These are phyloP conservation scores for Aspergillus leporis DNA, from an alignment of 495 filamentous ascomycete genomes.

Conservation along the genomic window DNA sequence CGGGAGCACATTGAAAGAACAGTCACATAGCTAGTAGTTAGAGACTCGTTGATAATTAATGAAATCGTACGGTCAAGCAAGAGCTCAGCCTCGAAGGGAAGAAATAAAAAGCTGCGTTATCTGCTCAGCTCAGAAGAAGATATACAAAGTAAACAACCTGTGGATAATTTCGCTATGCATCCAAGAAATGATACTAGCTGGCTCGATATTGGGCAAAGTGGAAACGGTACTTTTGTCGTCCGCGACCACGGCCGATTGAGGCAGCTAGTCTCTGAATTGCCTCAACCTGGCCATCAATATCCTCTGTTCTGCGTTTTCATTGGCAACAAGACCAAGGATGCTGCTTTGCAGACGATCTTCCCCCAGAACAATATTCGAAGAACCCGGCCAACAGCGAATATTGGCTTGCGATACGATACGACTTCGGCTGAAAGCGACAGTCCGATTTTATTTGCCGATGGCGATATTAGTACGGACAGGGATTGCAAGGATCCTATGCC, in stretches of 20 bases:
- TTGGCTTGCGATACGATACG: conserved; percentile 22
- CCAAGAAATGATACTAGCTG: too few relatives aligned
- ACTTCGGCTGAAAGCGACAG: conserved; percentile 7
- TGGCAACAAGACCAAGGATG: conserved; percentile 15
- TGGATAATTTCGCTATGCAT: too few relatives aligned
- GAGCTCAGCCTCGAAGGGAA: too few relatives aligned
- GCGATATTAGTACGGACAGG: too few relatives aligned
- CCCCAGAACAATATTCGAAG: conserved; percentile 26
- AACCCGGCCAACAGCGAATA: conserved; percentile 9
- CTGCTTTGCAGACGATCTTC: conserved; percentile 20
- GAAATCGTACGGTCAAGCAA: too few relatives aligned
- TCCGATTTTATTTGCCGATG: conserved; percentile 23
- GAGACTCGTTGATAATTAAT: too few relatives aligned
- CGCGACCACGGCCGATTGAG: conserved; percentile 18
- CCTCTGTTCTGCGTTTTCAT: conserved; percentile 26
- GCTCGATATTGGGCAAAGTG: conserved; percentile 20
- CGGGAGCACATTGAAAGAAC: too few relatives aligned
- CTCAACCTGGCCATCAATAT: conserved; percentile 15
- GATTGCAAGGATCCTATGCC: too few relatives aligned
- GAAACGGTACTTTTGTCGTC: conserved; percentile 18
- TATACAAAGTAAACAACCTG: too few relatives aligned
- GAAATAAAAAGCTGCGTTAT: too few relatives aligned
- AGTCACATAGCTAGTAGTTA: too few relatives aligned
- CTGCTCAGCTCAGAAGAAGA: too few relatives aligned
- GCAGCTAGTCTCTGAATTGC: conserved; percentile 16